Evolutionary conservation across 208 protist genomes (phyloP).

Genomic region (Blechomonas ayalai): DNA sequence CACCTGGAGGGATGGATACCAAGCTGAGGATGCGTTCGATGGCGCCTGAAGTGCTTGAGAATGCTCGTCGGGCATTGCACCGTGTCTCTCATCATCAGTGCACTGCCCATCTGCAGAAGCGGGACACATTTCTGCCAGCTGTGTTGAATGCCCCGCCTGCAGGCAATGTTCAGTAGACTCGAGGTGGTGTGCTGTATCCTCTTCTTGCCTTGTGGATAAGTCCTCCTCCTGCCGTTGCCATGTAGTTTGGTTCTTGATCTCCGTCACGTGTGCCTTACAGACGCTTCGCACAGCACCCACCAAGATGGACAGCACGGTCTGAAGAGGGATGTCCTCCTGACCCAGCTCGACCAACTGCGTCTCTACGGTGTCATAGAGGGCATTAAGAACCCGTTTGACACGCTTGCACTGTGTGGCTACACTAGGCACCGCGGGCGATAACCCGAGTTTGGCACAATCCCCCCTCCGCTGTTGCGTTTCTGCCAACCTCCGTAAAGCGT

Average conservation of each 20-base stretch:
- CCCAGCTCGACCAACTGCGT: constrained; percentile 14
- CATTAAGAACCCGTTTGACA: constrained; percentile 46
- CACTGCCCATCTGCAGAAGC: background rate
- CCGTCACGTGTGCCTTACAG: constrained; percentile 21
- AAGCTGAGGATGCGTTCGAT: no score
- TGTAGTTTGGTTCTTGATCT: constrained; percentile 29
- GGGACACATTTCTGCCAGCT: background rate
- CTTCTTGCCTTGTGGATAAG: constrained; percentile 1
- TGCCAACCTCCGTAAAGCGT: constrained; percentile 31
- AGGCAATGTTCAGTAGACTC: constrained; percentile 1
- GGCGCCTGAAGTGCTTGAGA: no score
- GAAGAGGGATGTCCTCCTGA: constrained; percentile 8
- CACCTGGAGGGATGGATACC: no score
- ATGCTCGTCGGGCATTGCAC: background rate
- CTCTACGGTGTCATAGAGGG: constrained; percentile 35
- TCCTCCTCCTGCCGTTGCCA: constrained; percentile 6
- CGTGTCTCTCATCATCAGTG: background rate
- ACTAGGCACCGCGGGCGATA: constrained; percentile 11
- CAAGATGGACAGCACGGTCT: constrained; percentile 33
- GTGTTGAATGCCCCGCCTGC: constrained; percentile 5
- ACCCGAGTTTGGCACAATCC: constrained; percentile 10
- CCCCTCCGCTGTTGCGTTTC: constrained; percentile 23
- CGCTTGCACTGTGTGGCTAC: constrained; percentile 27
- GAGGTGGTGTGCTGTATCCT: no score
- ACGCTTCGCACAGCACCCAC: constrained; percentile 22